Conservation (phyloP, 495 filamentous ascomycete genomes). For the Daldinia caldariorum region DNA sequence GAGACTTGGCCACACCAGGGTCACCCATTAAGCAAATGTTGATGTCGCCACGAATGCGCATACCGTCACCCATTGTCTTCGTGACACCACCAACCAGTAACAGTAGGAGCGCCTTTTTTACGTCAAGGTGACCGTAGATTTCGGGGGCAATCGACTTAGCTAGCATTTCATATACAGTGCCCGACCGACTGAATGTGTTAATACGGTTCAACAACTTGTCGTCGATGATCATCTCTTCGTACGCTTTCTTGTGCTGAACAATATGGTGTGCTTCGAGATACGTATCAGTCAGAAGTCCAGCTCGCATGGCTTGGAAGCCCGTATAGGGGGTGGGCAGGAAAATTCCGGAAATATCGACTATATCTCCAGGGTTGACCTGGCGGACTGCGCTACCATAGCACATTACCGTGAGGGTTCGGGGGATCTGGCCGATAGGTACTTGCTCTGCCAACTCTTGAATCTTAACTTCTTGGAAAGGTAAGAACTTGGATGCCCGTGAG, state of each 20-base stretch:
- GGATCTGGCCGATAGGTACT: constrained; percentile 97
- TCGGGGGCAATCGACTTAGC: constrained; percentile 96
- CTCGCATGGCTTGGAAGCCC: constrained; percentile 94
- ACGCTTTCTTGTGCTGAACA: constrained; percentile 96
- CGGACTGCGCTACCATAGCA: constrained; percentile 88
- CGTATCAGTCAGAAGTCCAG: constrained; percentile 93
- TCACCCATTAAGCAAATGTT: constrained; percentile 99
- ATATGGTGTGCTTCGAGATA: constrained; percentile 95
- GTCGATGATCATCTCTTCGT: constrained; percentile 83
- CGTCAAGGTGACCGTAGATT: constrained; percentile 95
- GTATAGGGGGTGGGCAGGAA: constrained; percentile 98
- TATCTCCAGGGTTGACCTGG: constrained; percentile 89
- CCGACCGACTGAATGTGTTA: constrained; percentile 78
- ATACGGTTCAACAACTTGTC: constrained; percentile 80
- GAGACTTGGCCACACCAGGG: constrained; percentile 98
- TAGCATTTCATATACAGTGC: constrained; percentile 93
- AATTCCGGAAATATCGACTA: constrained; percentile 91
- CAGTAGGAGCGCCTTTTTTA: constrained; percentile 95
- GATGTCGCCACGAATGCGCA: constrained; percentile 98
- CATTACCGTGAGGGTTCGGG: constrained; percentile 85
- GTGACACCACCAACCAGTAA: constrained; percentile 96
- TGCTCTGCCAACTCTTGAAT: constrained; percentile 99
- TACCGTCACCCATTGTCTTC: constrained; percentile 96
- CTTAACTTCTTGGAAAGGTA: constrained; percentile 98
- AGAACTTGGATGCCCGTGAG: constrained; percentile 93